Base-by-base conservation (phyloP, 306 rosid genomes). In the Pyrus pyrifolia region DNA sequence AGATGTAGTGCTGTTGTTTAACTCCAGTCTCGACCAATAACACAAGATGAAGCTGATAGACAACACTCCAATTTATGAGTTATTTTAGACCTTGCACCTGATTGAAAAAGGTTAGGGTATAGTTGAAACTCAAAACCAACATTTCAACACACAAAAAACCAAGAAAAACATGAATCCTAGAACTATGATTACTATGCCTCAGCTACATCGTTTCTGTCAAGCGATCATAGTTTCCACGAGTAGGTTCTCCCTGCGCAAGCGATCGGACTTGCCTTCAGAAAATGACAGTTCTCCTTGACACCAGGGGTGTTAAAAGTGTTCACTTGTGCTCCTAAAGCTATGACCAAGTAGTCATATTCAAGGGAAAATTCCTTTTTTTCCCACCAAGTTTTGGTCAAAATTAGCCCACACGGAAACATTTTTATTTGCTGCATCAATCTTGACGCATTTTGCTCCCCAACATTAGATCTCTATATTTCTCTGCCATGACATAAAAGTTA, bases 221-320 rank as follows among this genome's bases (percentile, higher is more conserved):
- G 1, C 83, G 84, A 61, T 30, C 72, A 74, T 76, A 83, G 85
- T 21, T 77, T 65, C 81, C 74, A 82, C 88, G 44, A 82, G 87
- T 69, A 74, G 89, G 86, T 85, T 89, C 89, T 46, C 85, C 90
- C 87, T 73, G 77, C 7, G 31, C 31, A 30, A 30, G 31, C 0
- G 31, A 30, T 30, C 35, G 6, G 69, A 61, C 21, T 35, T 88
- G 90, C 98, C 97, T 95, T 95, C 72, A 95, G 89, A 84, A 95
- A 90, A 83, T 90, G 91, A 68, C 98, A 92, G 68, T 89, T 89
- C 81, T 95, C 98, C 73, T 59, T 70, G 30, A 95, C 98, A 59
- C 98, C 98, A 1, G 98, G 97, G 11, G 97, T 95, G 81, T 92
- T 85, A 61, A 95, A 95, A 55, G 98, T 95, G 80, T 95, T 95